These are phyloP conservation scores for Incumbomyces lentus DNA, from an alignment of 2,329 filamentous ascomycete genomes.

Conservation along the genomic window DNA sequence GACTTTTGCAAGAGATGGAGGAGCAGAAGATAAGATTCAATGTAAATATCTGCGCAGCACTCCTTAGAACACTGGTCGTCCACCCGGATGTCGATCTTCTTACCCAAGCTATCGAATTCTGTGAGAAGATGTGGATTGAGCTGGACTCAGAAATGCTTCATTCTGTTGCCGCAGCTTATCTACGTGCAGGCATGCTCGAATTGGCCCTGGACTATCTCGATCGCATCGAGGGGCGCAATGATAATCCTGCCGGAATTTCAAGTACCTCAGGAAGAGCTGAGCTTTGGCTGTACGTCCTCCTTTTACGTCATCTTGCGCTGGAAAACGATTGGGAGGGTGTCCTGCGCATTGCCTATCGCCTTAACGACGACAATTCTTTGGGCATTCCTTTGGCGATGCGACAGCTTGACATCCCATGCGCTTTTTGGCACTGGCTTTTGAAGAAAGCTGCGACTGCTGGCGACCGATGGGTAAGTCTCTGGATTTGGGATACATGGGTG, in stretches of 20 bases:
- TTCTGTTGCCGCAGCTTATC: background rate
- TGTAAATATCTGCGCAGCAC: slow-evolving; percentile 57
- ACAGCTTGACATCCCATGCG: slow-evolving; percentile 2
- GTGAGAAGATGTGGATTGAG: background rate
- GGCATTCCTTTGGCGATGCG: slow-evolving; percentile 3
- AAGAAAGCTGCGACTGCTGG: background rate
- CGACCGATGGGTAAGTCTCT: background rate
- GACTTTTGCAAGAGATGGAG: slow-evolving; percentile 64
- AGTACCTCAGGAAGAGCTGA: background rate
- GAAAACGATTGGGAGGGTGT: slow-evolving; percentile 4
- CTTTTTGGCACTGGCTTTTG: slow-evolving; percentile 5
- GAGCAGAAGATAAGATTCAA: slow-evolving; percentile 52
- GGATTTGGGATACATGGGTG: slow-evolving; percentile 6
- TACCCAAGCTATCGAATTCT: slow-evolving; percentile 1
- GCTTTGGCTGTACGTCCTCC: slow-evolving; percentile 3
- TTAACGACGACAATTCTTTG: background rate
- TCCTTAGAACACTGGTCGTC: slow-evolving; percentile 32
- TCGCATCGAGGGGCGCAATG: background rate
- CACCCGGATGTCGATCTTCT: slow-evolving; percentile 4
- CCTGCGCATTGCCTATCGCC: slow-evolving; percentile 1
- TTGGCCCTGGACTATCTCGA: slow-evolving; percentile 3
- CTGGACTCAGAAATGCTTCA: slow-evolving; percentile 4
- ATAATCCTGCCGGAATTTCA: background rate
- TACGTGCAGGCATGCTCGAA: slow-evolving; percentile 1
- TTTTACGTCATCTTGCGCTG: background rate